Base-by-base conservation (phyloP, 192 early-diverging fungal species). In the Funneliformis geosporum region DNA sequence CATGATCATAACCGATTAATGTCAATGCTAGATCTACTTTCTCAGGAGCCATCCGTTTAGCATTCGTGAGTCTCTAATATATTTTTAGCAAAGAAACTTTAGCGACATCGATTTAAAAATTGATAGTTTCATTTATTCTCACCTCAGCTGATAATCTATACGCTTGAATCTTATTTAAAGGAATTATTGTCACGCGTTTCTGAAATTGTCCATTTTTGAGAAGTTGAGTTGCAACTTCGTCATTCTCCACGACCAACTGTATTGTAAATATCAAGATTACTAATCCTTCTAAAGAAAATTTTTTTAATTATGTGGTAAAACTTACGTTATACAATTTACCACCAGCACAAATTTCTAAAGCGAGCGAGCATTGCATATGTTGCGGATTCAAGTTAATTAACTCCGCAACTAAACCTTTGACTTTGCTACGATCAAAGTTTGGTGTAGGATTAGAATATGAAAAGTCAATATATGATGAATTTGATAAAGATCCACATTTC, bases 261-360 rank as follows among this genome's bases (percentile, higher is more conserved):
- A 76, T 70, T 21, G 21, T 43, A 42, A 59, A 12, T 50, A 18
- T 25, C 23, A 74, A 46, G 18, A 75, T 42, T 59, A 21, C 46
- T 23, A 14, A 28, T 27, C 25, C 18, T 16, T 16, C 33, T n/a
- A 39, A 39, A 55, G 18, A 55, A 55, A 43, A 23, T 55, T 16
- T 12, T 10, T n/a, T 27, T 33, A 33, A 33, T 33, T 33, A 33
- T 33, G 33, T 33, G 33, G 33, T 33, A 11, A 21, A 18, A 14
- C 61, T 62, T 86, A 94, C 96, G 83, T 98, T 96, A 83, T 95
- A 98, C 18, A 99, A 88, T 69, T 90, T 87, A 5, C 95, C 95
- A 61, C 97, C 96, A n/a, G 98, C 98, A 66, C 92, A 94, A 75
- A 98, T 92, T 82, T 99, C 98, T 11, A 99, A 85, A 1, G 98